Evolutionary conservation across 2,329 filamentous ascomycete genomes (phyloP).

Genomic region (Furcasterigmium sp.): DNA sequence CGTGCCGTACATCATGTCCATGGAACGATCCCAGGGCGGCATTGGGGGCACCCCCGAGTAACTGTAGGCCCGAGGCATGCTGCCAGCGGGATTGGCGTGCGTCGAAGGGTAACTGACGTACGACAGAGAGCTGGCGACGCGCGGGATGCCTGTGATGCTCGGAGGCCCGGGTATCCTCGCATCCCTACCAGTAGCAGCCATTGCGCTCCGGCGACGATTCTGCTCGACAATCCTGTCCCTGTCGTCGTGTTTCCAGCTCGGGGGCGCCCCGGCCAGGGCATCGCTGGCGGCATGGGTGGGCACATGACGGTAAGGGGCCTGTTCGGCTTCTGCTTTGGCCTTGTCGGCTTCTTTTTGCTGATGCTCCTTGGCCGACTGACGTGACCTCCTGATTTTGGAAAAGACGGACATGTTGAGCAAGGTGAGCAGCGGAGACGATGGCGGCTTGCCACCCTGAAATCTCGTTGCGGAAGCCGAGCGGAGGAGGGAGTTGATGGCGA

Average conservation of each 20-base stretch:
- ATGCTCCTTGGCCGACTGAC: conserved; percentile 50
- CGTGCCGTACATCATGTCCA: conserved; percentile 24
- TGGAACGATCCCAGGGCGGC: conserved; percentile 19
- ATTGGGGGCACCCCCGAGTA: conserved; percentile 30
- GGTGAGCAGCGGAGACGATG: not conserved
- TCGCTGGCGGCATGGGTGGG: conserved; percentile 58
- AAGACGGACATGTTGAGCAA: conserved; percentile 49
- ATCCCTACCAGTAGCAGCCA: conserved; percentile 33
- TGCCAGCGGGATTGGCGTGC: conserved; percentile 31
- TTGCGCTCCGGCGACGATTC: conserved; percentile 43
- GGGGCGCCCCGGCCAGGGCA: conserved; percentile 48
- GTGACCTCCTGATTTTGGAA: conserved; percentile 44
- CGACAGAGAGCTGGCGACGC: conserved; percentile 41
- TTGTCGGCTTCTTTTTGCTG: conserved; percentile 43
- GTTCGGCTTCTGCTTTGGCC: conserved; percentile 31
- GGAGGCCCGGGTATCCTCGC: conserved; percentile 26
- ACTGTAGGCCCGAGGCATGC: conserved; percentile 37
- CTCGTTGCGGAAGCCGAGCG: too few relatives aligned
- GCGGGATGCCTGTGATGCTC: conserved; percentile 21
- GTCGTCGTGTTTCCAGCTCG: conserved; percentile 43
- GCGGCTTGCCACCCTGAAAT: too few relatives aligned
- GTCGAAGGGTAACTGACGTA: conserved; percentile 40
- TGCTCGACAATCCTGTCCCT: conserved; percentile 42
- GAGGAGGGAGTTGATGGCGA: not conserved
- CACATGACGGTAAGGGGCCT: conserved; percentile 45